Evolutionary conservation across 1,284 basidiomycete genomes (phyloP), one percentile per base, ranked within the genome.

Genomic region (Heterobasidion annosum): DNA sequence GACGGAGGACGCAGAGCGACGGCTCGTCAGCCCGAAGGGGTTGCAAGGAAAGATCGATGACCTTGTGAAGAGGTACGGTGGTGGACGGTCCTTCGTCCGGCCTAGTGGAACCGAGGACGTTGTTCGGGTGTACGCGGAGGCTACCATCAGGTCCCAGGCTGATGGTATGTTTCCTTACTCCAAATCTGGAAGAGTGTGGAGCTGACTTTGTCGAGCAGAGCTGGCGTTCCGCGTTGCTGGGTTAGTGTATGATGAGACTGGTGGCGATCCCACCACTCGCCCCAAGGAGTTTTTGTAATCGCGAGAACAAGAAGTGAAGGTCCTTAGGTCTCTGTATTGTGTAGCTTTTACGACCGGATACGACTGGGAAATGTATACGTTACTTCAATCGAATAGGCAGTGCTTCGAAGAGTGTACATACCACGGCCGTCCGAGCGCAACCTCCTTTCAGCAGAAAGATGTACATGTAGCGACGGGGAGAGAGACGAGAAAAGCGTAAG

Each of bases 101-200:
- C 97, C 97, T 1, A 97, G 93, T 70, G 97, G 97, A 10, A 99
- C 97, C 16, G 97, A 99, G 68, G 95, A 99, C 67, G 96, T 97
- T 47, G 97, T 99, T 10, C 81, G 97, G 58, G 95, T 99, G 8
- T 99, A 99, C 67, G 97, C 96, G 0, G 97, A 99, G 70, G 94
- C 96, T 1, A 77, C 75, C 43, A 75, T 83, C 45, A 79, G 79
- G 54, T 71, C 80, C 13, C 85, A 91, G 60, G 89, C 91, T 15
- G 92, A 96, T 66, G 88, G 93, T 94, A 60, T 67, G 85, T 73
- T 18, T 44, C 40, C 32, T 33, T 50, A 34, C 57, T n/a, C 18
- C 35, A 19, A 25, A 5, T 25, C 25, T 25, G 3, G 25, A 8
- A 34, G 49, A 15, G 40, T 46, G 18, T 34, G 19, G 44, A 13